Evolutionary conservation across 2,329 filamentous ascomycete species (phyloP).

Genomic region (Pleomassaria siparia): DNA sequence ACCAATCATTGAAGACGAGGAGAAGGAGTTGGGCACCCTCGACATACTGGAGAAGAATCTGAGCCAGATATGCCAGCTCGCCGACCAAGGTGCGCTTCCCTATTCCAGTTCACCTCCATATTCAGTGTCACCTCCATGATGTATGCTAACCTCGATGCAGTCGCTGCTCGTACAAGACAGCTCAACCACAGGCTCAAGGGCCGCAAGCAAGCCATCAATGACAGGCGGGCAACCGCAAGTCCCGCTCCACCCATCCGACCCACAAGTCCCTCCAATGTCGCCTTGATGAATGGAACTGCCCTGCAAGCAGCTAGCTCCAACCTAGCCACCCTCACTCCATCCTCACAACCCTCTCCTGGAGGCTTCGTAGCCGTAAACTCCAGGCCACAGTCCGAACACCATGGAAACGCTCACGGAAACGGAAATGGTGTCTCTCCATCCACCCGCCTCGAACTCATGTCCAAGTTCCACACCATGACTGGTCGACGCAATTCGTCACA

Average conservation of each 20-base stretch:
- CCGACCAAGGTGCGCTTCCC: conserved; percentile 65
- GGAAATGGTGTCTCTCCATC: conserved; percentile 57
- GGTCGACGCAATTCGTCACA: conserved; percentile 48
- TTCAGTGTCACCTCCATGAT: no score
- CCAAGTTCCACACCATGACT: conserved; percentile 63
- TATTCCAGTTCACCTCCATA: not conserved
- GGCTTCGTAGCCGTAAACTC: conserved; percentile 64
- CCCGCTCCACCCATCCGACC: conserved; percentile 37
- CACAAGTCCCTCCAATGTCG: conserved; percentile 45
- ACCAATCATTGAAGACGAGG: conserved; percentile 82
- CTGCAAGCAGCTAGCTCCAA: conserved; percentile 37
- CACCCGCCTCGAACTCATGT: conserved; percentile 61
- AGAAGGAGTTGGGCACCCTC: conserved; percentile 78
- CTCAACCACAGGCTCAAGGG: conserved; percentile 79
- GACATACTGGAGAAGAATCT: conserved; percentile 82
- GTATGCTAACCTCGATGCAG: conserved; percentile 36
- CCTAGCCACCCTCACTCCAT: conserved; percentile 16
- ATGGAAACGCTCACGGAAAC: conserved; percentile 18
- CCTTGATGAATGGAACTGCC: conserved; percentile 42
- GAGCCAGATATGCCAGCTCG: conserved; percentile 74
- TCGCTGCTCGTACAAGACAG: conserved; percentile 71
- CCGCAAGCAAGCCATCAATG: conserved; percentile 70
- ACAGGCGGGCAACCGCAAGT: conserved; percentile 58
- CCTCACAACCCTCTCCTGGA: conserved; percentile 45
- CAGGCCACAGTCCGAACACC: conserved; percentile 42